A percentile compares a stretch with the other conserved stretches of the same genome.
Evolutionary conservation across 2,329 filamentous ascomycete genomes (phyloP).

Genomic region (Pseudogymnoascus sp.): DNA sequence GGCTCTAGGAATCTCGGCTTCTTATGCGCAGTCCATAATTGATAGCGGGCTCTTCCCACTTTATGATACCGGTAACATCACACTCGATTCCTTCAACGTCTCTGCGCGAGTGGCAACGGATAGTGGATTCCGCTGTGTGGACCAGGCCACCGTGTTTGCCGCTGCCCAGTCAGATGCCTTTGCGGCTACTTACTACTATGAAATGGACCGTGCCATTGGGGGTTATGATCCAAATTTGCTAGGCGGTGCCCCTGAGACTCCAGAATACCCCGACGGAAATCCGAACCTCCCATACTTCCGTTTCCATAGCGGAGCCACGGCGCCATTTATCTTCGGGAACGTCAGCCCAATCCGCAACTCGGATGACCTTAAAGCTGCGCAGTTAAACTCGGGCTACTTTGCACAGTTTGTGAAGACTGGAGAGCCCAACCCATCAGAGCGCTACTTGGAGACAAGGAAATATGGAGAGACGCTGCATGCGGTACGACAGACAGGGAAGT

Average conservation of each 20-base stretch:
- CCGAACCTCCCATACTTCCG: constrained; percentile 44
- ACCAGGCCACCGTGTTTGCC: constrained; percentile 46
- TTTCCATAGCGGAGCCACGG: constrained; percentile 39
- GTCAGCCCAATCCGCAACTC: constrained; percentile 33
- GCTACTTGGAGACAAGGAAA: constrained; percentile 35
- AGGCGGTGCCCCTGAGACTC: constrained; percentile 33
- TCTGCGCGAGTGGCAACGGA: constrained; percentile 44
- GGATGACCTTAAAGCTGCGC: constrained; percentile 36
- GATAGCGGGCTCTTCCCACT: constrained; percentile 40
- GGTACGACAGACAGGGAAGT: constrained; percentile 32
- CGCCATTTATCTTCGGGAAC: constrained; percentile 39
- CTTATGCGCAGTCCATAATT: constrained; percentile 34
- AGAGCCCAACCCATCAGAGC: constrained; percentile 37
- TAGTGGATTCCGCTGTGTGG: constrained; percentile 45
- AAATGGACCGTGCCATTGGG: constrained; percentile 39
- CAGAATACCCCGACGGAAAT: constrained; percentile 37
- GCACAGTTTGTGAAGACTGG: constrained; percentile 37
- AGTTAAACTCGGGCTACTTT: constrained; percentile 39
- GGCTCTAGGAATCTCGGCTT: constrained; percentile 37
- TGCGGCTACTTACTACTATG: constrained; percentile 40
- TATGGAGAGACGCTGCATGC: constrained; percentile 35
- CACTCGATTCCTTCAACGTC: constrained; percentile 46
- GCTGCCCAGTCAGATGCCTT: constrained; percentile 33
- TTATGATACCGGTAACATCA: constrained; percentile 40
- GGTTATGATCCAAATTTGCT: constrained; percentile 45